Base-by-base conservation (phyloP, 2,329 filamentous ascomycete species). In the Aspergillus transmontanensis region DNA sequence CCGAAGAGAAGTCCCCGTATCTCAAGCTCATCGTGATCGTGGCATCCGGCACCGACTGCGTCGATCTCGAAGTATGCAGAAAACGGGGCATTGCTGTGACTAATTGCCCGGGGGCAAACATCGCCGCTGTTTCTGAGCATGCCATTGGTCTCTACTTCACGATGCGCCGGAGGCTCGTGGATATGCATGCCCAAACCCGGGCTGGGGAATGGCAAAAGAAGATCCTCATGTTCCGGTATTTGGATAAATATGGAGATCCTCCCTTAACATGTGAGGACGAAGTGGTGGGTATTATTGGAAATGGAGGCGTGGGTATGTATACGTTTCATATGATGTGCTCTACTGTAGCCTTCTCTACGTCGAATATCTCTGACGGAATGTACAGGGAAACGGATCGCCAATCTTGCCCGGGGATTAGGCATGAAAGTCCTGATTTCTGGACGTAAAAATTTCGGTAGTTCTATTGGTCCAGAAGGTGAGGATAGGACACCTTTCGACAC, bases 401-500 rank as follows among this genome's bases (percentile, higher is more conserved):
- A 69, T 39, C 70, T 85, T n/a, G 80, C 77, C 30, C 73, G 71
- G 56, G 79, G 77, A 12, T 68, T 85, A 57, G 82, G 82, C 7
- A 85, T 84, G 81, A 74, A 77, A 57, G 80, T 85, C 14, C 68
- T 84, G 12, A 70, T 85, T 34, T 80, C 83, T n/a, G 81, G 80
- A 61, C 77, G 83, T 36, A 83, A 82, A 64, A 76, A 76, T 45
- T 67, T 71, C 3, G 66, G 68, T 19, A 64, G 59, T 0, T 63
- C 58, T 12, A 64, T 41, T 26, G 41, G 61, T 34, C 6, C 32
- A 16, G 64, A 12, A 58, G 64, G 41, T 41, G 65, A 48, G 51
- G 66, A 61, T 21, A 65, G 66, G 48, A 64, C 66, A 1, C 59
- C 71, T 2, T 78, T 79, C 51, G 73, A 74, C 12, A 67, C 73